These are phyloP conservation scores for Saprolegnia diclina DNA, from an alignment of 352 stramenopile genomes.

Conservation along the genomic window DNA sequence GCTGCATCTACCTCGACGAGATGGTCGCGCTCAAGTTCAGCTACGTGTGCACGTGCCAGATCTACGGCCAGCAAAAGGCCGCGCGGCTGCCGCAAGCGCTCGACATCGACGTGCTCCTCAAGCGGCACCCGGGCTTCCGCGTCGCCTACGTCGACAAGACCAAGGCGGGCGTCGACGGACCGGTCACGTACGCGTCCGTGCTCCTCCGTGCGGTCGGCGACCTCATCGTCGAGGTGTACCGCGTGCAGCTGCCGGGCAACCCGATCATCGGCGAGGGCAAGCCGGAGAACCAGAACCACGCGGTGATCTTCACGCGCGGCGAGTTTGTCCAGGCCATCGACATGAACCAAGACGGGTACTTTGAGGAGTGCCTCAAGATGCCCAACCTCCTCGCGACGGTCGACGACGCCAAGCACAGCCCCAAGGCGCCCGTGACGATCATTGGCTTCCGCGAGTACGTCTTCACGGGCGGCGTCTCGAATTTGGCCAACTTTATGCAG, in stretches of 20 bases:
- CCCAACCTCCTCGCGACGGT: constrained; percentile 79
- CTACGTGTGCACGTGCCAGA: constrained; percentile 87
- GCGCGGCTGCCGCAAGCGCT: constrained; percentile 30
- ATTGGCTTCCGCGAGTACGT: constrained; percentile 88
- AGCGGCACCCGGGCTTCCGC: constrained; percentile 92
- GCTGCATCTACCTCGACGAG: constrained; percentile 54
- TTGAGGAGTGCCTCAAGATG: constrained; percentile 86
- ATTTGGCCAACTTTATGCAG: constrained; percentile 82
- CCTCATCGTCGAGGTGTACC: constrained; percentile 84
- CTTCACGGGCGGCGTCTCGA: constrained; percentile 81
- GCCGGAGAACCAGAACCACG: constrained; percentile 84
- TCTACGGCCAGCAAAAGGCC: constrained; percentile 68
- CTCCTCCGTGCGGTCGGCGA: constrained; percentile 78
- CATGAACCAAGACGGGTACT: constrained; percentile 89
- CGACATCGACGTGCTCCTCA: constrained; percentile 97
- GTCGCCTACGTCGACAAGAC: constrained; percentile 85
- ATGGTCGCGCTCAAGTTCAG: constrained; percentile 84
- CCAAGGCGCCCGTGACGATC: constrained; percentile 43
- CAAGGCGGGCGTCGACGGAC: constrained; percentile 17
- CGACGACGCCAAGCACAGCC: constrained; percentile 50
- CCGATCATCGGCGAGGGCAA: constrained; percentile 81
- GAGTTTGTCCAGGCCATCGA: constrained; percentile 88
- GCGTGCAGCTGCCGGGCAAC: constrained; percentile 77
- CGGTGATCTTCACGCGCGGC: constrained; percentile 76
- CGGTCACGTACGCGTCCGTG: constrained; percentile 57